A percentile compares a stretch with the other conserved stretches of the same genome.
phyloP scores from a whole-genome alignment of 768 basidiomycete genomes.

The Podaxis sp. region DNA sequence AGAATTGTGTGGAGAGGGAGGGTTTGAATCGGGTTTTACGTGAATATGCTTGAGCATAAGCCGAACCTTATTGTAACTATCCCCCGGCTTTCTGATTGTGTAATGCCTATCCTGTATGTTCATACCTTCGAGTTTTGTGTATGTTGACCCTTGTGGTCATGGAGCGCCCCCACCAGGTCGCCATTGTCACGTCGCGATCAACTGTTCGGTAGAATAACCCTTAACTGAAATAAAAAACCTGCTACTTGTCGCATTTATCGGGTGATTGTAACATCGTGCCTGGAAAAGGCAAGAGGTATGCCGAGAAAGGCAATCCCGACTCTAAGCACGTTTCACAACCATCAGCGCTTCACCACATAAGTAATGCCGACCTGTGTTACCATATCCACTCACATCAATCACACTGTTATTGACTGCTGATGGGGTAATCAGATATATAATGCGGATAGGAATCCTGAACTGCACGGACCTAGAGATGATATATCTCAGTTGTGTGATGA shows the following conservation, averaged over 20 bases:
- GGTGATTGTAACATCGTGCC: neutral
- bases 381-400: neutral
- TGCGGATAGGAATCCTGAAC: neutral
- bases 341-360: neutral
- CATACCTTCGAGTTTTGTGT: neutral
- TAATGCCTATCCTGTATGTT: neutral
- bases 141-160: neutral
- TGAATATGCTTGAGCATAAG: conserved; percentile 29
- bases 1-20: conserved; percentile 64
- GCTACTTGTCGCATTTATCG: neutral
- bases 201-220: neutral
- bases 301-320: neutral
- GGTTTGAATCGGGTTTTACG: conserved; percentile 55
- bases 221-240: neutral
- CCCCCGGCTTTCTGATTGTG: neutral
- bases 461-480: neutral
- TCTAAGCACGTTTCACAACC: neutral
- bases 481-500: neutral
- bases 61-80: neutral
- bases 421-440: neutral
- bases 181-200: neutral
- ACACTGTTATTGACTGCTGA: neutral
- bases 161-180: neutral
- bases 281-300: neutral
- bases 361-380: neutral